Conservation (phyloP, 2,329 filamentous ascomycete species). For the Sordariomycetes sp. region DNA sequence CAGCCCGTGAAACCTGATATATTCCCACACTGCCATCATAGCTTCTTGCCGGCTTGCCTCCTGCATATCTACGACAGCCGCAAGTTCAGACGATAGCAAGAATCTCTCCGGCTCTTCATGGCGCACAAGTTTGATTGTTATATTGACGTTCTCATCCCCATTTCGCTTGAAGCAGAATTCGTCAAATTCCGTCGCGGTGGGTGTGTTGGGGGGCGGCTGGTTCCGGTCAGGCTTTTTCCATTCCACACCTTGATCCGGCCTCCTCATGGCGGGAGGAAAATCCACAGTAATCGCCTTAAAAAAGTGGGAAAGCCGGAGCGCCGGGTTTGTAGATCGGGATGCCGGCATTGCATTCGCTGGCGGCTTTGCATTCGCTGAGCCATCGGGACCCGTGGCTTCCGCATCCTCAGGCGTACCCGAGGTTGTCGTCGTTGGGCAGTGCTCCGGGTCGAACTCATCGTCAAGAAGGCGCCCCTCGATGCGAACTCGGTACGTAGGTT, state of each 20-base stretch:
- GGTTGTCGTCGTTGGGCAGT: conserved; percentile 35
- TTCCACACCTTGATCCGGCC: conserved; percentile 49
- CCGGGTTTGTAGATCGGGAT: conserved; percentile 21
- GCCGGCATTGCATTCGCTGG: conserved; percentile 22
- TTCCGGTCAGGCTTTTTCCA: conserved; percentile 72
- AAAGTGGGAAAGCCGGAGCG: conserved; percentile 59
- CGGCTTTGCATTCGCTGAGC: conserved; percentile 22
- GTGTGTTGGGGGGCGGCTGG: conserved; percentile 26
- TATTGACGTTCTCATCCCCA: conserved; percentile 84
- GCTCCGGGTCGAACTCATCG: conserved; percentile 28
- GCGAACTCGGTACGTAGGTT: conserved; percentile 78
- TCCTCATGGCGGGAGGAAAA: conserved; percentile 46
- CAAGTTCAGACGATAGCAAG: conserved; percentile 62
- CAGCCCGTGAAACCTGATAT: conserved; percentile 71
- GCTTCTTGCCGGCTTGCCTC: conserved; percentile 82
- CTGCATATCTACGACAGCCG: conserved; percentile 72
- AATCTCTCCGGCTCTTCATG: conserved; percentile 82
- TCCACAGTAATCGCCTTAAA: conserved; percentile 70
- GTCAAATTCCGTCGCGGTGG: conserved; percentile 69
- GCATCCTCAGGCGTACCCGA: conserved; percentile 17
- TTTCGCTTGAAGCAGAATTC: conserved; percentile 83
- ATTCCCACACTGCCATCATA: conserved; percentile 90
- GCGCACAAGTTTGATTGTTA: conserved; percentile 73
- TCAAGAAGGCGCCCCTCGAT: conserved; percentile 80
- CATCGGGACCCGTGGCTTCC: conserved; percentile 8